Evolutionary conservation across 2,329 filamentous ascomycete species (phyloP).

Genomic region (Didymella pinodella): DNA sequence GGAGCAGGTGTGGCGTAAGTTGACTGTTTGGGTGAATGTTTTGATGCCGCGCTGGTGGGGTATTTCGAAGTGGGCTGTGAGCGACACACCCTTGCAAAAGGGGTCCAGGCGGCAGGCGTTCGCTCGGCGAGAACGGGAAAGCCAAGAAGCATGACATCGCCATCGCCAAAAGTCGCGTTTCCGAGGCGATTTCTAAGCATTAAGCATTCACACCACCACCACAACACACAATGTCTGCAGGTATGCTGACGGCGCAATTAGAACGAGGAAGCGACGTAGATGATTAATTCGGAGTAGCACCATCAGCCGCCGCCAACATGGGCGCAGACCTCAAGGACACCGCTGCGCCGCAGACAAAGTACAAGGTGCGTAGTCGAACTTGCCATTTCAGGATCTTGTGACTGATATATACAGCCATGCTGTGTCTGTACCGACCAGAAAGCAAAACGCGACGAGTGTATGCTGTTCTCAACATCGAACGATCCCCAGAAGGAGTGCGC

Average conservation of each 20-base stretch:
- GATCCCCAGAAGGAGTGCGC: slow-evolving; percentile 87
- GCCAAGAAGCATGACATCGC: slow-evolving; percentile 22
- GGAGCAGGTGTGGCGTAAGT: slow-evolving; percentile 11
- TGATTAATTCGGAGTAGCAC: slow-evolving; percentile 29
- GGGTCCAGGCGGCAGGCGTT: slow-evolving; percentile 7
- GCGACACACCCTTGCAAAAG: slow-evolving; percentile 13
- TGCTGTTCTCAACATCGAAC: slow-evolving; percentile 90
- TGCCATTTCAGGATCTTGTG: not conserved
- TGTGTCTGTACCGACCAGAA: slow-evolving; percentile 99
- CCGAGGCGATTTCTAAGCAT: slow-evolving; percentile 24
- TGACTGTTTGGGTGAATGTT: slow-evolving; percentile 33
- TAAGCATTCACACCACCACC: slow-evolving; percentile 18
- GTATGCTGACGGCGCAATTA: slow-evolving; percentile 3
- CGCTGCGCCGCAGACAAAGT: slow-evolving; percentile 52
- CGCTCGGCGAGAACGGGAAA: slow-evolving; percentile 19
- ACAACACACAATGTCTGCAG: slow-evolving; percentile 19
- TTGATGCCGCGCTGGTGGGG: slow-evolving; percentile 42
- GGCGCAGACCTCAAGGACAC: slow-evolving; percentile 55
- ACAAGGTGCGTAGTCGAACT: slow-evolving; percentile 49
- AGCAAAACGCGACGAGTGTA: slow-evolving; percentile 91
- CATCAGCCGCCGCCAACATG: slow-evolving; percentile 53
- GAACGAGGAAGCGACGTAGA: not conserved
- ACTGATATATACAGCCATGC: slow-evolving; percentile 72
- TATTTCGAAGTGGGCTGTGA: slow-evolving; percentile 24
- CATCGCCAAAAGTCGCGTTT: slow-evolving; percentile 14